Evolutionary conservation across 108 stramenopile species (phyloP), one percentile per base, ranked within the genome.

Genomic region (Pseudonitzschia pungens): DNA sequence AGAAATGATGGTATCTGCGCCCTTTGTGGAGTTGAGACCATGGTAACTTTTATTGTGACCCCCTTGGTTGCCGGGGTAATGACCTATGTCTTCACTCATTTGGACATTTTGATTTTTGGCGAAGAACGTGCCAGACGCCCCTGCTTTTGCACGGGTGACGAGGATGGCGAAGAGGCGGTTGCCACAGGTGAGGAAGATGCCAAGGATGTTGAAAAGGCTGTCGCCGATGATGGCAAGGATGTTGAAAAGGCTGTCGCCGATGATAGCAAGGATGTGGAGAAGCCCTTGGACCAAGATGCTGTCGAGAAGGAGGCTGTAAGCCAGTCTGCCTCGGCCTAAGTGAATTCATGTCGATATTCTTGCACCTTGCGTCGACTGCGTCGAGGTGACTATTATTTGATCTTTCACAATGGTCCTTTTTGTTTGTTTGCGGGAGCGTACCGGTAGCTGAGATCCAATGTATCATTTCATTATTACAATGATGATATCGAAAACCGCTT

Each of bases 41-140:
- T 92, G 91, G 65, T 87, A 33, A 83, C 87, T 42, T 92, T 92
- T 82, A 92, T 92, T 68, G 65, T 92, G 11, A 84, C 83, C 12
- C 91, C 91, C 45, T 62, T 83, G 26, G 70, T 85, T 22, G 71
- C 77, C 56, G 81, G 76, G 21, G 67, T 88, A 51, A 64, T 72
- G 32, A 79, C 84, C 54, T 66, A 87, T 41, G 24, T 92, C 64
- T 86, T 88, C 75, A 80, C 83, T 71, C 80, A 77, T 44, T 45
- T 88, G 40, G 91, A 92, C 51, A 67, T 89, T 59, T 48, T 68
- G 71, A 68, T 89, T 48, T 83, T 88, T 63, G 91, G 91, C 29
- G 77, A 85, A 20, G 77, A 83, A 56, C 84, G 85, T 10, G 78
- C 84, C 24, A 59, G 79, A 55, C 91, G 85, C 28, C 50, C 89